Evolutionary conservation across 352 stramenopile genomes (phyloP).

Genomic region (Discostella stelligera): DNA sequence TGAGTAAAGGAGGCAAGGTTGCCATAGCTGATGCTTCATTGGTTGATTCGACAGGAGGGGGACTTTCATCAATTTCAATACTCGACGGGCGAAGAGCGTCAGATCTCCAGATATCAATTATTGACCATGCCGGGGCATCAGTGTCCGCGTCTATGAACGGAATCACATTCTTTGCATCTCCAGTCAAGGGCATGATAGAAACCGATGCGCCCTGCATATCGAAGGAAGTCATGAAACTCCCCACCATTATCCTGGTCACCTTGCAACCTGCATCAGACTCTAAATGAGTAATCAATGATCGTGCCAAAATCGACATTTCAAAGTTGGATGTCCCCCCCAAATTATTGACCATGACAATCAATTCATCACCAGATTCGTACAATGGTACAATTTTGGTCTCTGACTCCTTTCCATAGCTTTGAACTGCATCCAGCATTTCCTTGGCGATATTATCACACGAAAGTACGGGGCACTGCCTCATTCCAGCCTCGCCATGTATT

Average conservation of each 20-base stretch:
- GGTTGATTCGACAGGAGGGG: no score
- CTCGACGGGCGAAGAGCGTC: slow-evolving; percentile 48
- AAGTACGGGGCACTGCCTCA: slow-evolving; percentile 66
- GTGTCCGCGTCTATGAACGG: slow-evolving; percentile 71
- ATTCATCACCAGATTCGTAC: slow-evolving; percentile 69
- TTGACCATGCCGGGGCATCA: slow-evolving; percentile 67
- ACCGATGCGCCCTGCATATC: slow-evolving; percentile 96
- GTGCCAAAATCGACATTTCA: slow-evolving; percentile 92
- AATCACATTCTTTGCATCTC: slow-evolving; percentile 49
- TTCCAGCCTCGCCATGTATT: slow-evolving; percentile 91
- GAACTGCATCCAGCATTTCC: slow-evolving; percentile 77
- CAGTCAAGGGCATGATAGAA: slow-evolving; percentile 81
- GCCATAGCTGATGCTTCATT: neutral
- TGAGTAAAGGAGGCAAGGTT: slow-evolving; percentile 35
- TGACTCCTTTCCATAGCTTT: slow-evolving; percentile 60
- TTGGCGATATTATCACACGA: slow-evolving; percentile 74
- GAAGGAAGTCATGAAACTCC: slow-evolving; percentile 94
- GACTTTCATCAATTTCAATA: slow-evolving; percentile 55
- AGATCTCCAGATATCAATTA: slow-evolving; percentile 48
- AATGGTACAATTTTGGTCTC: slow-evolving; percentile 70
- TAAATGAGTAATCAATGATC: slow-evolving; percentile 61
- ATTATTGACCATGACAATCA: slow-evolving; percentile 94
- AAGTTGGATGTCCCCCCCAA: slow-evolving; percentile 92
- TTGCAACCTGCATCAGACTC: slow-evolving; percentile 73
- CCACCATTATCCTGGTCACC: slow-evolving; percentile 88